Evolutionary conservation across 768 basidiomycete genomes (phyloP).

Genomic region (Suillus luteus): DNA sequence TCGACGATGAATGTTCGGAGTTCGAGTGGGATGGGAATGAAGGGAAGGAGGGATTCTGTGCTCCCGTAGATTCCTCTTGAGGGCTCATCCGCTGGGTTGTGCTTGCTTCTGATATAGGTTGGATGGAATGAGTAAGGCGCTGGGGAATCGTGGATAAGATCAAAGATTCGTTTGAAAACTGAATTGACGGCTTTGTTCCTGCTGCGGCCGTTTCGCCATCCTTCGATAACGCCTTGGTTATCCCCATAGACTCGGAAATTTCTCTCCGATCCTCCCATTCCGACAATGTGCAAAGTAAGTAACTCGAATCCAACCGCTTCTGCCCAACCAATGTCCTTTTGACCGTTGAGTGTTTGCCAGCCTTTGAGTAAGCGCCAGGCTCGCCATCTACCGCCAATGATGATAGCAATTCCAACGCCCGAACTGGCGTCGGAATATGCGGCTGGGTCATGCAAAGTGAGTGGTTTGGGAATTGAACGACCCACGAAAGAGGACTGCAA

Average conservation of each 20-base stretch:
- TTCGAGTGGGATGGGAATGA: slow-evolving; percentile 29
- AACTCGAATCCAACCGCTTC: too few relatives aligned
- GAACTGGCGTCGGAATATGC: slow-evolving; percentile 23
- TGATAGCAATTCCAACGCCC: slow-evolving; percentile 20
- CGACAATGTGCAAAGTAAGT: too few relatives aligned
- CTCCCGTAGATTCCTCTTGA: slow-evolving; percentile 35
- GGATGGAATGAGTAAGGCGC: background rate
- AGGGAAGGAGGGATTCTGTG: slow-evolving; percentile 32
- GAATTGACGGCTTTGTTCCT: too few relatives aligned
- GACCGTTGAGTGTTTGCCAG: too few relatives aligned
- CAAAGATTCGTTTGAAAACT: too few relatives aligned
- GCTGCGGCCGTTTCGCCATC: too few relatives aligned
- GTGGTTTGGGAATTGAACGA: slow-evolving; percentile 7
- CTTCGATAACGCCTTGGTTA: too few relatives aligned
- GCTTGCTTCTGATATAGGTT: slow-evolving; percentile 34
- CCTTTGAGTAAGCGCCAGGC: slow-evolving; percentile 1
- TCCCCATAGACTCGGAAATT: too few relatives aligned
- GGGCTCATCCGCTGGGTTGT: slow-evolving; percentile 42
- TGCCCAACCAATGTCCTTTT: too few relatives aligned
- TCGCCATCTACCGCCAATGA: slow-evolving; percentile 25
- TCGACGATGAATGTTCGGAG: slow-evolving; percentile 16
- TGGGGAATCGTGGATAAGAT: background rate
- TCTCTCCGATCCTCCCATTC: too few relatives aligned
- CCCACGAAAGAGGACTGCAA: background rate
- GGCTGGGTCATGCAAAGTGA: background rate